phyloP scores from a whole-genome alignment of 2,329 filamentous ascomycete genomes.

The Verticillium tricorpus region DNA sequence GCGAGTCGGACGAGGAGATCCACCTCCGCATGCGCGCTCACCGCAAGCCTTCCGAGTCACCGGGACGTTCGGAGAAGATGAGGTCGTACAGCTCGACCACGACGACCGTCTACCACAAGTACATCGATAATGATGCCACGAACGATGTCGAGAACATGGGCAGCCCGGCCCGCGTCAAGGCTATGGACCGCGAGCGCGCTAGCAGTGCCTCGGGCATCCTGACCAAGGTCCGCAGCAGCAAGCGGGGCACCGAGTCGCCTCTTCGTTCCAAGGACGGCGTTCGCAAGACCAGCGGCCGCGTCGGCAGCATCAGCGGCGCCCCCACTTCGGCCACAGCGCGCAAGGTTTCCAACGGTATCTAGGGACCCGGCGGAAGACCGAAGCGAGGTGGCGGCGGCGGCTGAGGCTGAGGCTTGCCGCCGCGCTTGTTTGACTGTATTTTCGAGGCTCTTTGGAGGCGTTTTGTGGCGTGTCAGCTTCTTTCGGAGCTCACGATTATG shows the following conservation, averaged over 20 bases:
- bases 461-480: background rate
- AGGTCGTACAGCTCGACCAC: constrained; percentile 74
- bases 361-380: constrained; percentile 15
- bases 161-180: constrained; percentile 46
- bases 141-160: constrained; percentile 68
- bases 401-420: background rate
- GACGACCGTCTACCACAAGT: constrained; percentile 58
- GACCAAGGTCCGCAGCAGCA: constrained; percentile 62
- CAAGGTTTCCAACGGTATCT: constrained; percentile 46
- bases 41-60: constrained; percentile 60
- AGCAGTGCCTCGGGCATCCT: constrained; percentile 51
- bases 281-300: constrained; percentile 62
- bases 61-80: constrained; percentile 54
- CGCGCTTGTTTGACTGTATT: constrained; percentile 4
- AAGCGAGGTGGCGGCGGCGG: constrained; percentile 11
- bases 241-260: constrained; percentile 46
- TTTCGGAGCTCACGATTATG: constrained; percentile 4
- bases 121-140: constrained; percentile 61
- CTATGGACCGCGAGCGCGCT: constrained; percentile 47
- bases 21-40: constrained; percentile 69
- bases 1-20: constrained; percentile 78
- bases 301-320: constrained; percentile 50
- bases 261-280: constrained; percentile 52
- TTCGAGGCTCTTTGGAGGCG: constrained; percentile 5
- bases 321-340: constrained; percentile 38